Evolutionary conservation across 1,139 yeast genomes (phyloP).

Genomic region (Zygotorulaspora mrakii): DNA sequence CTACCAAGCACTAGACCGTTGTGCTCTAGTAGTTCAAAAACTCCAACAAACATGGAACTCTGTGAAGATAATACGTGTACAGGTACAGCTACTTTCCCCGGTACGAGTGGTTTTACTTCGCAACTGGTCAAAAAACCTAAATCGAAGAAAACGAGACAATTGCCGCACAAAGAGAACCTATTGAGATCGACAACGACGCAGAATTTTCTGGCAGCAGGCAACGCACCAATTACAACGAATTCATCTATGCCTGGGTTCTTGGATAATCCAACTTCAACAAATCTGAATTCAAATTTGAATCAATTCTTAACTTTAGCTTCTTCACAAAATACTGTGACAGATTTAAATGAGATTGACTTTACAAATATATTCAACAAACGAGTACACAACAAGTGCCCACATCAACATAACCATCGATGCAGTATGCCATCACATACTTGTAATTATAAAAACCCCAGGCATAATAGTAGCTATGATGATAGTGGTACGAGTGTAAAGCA

Average conservation of each 20-base stretch:
- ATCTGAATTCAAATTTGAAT: not conserved
- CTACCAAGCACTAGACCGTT: slow-evolving; percentile 27
- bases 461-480: not conserved
- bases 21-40: not conserved
- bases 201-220: slow-evolving; percentile 10
- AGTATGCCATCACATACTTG: not conserved
- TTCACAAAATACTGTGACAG: slow-evolving; percentile 9
- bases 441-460: not conserved
- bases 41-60: slow-evolving; percentile 1
- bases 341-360: slow-evolving; percentile 36
- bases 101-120: slow-evolving; percentile 1
- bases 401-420: slow-evolving; percentile 7
- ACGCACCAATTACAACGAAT: not conserved
- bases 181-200: slow-evolving; percentile 19
- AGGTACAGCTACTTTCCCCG: not conserved
- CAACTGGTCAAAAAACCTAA: slow-evolving; percentile 21
- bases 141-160: slow-evolving; percentile 12
- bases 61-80: not conserved
- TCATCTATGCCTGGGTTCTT: slow-evolving; percentile 10
- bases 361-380: slow-evolving; percentile 32
- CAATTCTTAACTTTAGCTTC: slow-evolving; percentile 3
- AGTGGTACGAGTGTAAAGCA: not conserved
- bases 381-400: slow-evolving; percentile 6
- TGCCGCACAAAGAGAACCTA: slow-evolving; percentile 16
- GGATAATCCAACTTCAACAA: slow-evolving; percentile 9